phyloP scores from a whole-genome alignment of 129 eudicot species.

The Helianthus tuberosus region DNA sequence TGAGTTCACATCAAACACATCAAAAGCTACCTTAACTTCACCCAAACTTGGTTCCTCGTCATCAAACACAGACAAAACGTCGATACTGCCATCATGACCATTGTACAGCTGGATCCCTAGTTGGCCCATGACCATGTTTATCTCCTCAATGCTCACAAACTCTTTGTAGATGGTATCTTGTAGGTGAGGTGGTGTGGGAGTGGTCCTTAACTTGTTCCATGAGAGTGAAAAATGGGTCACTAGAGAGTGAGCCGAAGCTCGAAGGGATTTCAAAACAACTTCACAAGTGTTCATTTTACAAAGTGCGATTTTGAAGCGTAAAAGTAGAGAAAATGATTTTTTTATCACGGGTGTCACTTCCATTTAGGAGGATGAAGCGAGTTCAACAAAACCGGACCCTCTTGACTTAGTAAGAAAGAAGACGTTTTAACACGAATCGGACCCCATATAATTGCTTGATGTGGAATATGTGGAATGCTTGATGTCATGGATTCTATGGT shows the following conservation, averaged over 20 bases:
- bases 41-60: conserved; percentile 44
- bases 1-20: conserved; percentile 61
- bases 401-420: too few relatives aligned
- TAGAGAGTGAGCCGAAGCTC: conserved; percentile 1
- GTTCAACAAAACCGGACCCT: too few relatives aligned
- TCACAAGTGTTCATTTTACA: conserved; percentile 10
- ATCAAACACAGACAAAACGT: conserved; percentile 55
- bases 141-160: conserved; percentile 20
- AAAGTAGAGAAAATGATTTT: conserved; percentile 6
- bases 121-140: conserved; percentile 30
- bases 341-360: conserved; percentile 16
- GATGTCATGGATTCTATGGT: not conserved
- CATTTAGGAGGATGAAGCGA: not conserved
- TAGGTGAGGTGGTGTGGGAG: conserved; percentile 11
- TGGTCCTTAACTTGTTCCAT: conserved; percentile 19
- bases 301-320: conserved; percentile 9
- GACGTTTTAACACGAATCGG: not conserved
- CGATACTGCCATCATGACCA: conserved; percentile 7
- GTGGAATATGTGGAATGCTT: not conserved
- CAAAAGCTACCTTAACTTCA: conserved; percentile 52
- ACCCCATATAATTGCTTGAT: not conserved
- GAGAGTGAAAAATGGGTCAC: conserved; percentile 4
- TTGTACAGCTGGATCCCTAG: conserved; percentile 20
- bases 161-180: conserved; percentile 22
- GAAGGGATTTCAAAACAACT: conserved; percentile 16